phyloP scores from a whole-genome alignment of 176 grass and related monocot genomes.

The Aegilops bicornis region DNA sequence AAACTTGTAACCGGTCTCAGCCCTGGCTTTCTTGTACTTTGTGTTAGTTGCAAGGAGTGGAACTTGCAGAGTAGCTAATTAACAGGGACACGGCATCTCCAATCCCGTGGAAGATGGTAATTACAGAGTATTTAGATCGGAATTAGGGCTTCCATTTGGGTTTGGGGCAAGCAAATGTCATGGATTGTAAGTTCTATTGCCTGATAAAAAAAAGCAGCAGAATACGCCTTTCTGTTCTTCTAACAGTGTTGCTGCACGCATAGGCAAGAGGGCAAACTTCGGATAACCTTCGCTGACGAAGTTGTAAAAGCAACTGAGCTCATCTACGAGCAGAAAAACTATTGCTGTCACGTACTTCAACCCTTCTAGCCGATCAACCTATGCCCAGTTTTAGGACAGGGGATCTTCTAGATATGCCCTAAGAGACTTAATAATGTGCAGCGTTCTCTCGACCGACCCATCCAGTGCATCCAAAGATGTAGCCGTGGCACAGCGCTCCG shows the following conservation, averaged over 20 bases:
- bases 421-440: too few species aligned
- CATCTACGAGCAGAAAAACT: background rate
- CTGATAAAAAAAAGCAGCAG: constrained; percentile 13
- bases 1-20: too few species aligned
- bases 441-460: too few species aligned
- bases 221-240: constrained; percentile 21
- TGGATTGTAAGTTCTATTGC: constrained; percentile 36
- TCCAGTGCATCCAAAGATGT: too few species aligned
- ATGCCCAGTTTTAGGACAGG: too few species aligned
- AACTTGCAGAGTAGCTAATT: constrained; percentile 28
- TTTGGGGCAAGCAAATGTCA: constrained; percentile 18
- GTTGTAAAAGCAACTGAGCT: constrained; percentile 27
- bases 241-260: constrained; percentile 16
- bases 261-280: background rate
- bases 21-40: constrained; percentile 3
- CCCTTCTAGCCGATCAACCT: too few species aligned
- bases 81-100: constrained; percentile 34
- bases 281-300: constrained; percentile 26
- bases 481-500: too few species aligned
- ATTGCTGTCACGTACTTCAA: too few species aligned
- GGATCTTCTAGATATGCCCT: too few species aligned
- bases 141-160: constrained; percentile 56
- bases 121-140: constrained; percentile 55
- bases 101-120: constrained; percentile 49
- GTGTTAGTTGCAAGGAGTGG: constrained; percentile 35